These are phyloP conservation scores for Leucocoprinus sp. DNA, from an alignment of 768 basidiomycete genomes.

Conservation along the genomic window DNA sequence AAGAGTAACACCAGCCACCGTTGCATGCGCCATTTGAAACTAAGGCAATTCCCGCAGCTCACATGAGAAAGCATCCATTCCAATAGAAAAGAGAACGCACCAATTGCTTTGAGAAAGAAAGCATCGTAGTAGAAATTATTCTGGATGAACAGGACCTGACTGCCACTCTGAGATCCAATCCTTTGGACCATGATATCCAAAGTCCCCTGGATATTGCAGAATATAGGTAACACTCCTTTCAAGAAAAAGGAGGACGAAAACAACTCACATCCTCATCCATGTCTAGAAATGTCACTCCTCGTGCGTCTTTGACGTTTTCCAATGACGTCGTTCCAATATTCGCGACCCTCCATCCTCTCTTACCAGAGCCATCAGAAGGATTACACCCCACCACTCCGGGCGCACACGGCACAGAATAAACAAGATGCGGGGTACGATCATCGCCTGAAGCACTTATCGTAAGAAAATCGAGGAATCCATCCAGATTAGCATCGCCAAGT, in stretches of 20 bases:
- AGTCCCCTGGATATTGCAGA: conserved; percentile 71
- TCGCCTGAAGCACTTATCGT: conserved; percentile 39
- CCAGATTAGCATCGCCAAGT: conserved; percentile 84
- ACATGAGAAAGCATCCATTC: background rate
- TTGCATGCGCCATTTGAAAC: conserved; percentile 92
- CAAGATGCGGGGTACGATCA: conserved; percentile 48
- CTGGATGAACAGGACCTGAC: conserved; percentile 74
- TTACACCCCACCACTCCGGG: conserved; percentile 50
- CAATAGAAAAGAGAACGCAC: conserved; percentile 34
- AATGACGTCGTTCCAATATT: conserved; percentile 52
- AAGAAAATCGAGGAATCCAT: conserved; percentile 90
- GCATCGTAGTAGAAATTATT: conserved; percentile 99
- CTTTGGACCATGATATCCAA: conserved; percentile 91
- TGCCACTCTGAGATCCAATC: conserved; percentile 54
- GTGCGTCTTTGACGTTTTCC: conserved; percentile 65
- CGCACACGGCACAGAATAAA: conserved; percentile 57
- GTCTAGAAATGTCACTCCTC: conserved; percentile 75
- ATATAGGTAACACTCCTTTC: background rate
- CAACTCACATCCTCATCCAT: conserved; percentile 88
- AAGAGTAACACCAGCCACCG: conserved; percentile 64
- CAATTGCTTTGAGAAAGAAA: conserved; percentile 95
- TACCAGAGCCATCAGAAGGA: conserved; percentile 33
- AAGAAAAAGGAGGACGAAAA: conserved; percentile 21
- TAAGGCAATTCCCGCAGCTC: conserved; percentile 21
- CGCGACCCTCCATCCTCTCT: conserved; percentile 58